Percentiles rank a stretch among this genome's conserved stretches.
phyloP scores from a whole-genome alignment of 306 rosid genomes.

The Lathyrus oleraceus region DNA sequence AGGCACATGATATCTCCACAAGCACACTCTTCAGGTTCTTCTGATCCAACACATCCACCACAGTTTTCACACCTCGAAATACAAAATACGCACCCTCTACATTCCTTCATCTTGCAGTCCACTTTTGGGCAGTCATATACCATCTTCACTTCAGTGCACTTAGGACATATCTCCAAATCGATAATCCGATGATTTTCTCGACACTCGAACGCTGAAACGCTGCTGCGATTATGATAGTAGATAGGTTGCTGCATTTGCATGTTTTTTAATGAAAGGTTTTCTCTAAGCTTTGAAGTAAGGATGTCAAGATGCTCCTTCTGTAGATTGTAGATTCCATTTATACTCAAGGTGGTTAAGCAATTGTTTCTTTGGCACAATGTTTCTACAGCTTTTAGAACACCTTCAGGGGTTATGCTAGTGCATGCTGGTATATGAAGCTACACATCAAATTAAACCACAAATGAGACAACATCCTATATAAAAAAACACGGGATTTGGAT shows the following conservation, averaged over 20 bases:
- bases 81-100: constrained; percentile 71
- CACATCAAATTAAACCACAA: constrained; percentile 37
- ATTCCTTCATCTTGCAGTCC: constrained; percentile 51
- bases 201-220: constrained; percentile 14
- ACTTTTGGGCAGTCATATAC: constrained; percentile 67
- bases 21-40: constrained; percentile 56
- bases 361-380: constrained; percentile 53
- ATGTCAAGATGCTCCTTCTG: constrained; percentile 57
- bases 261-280: constrained; percentile 31
- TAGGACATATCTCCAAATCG: constrained; percentile 69
- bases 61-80: constrained; percentile 81
- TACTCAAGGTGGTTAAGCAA: constrained; percentile 52
- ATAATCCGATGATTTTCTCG: constrained; percentile 34
- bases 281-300: constrained; percentile 40
- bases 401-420: constrained; percentile 73
- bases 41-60: constrained; percentile 52
- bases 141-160: constrained; percentile 55
- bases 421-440: constrained; percentile 82
- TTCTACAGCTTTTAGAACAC: constrained; percentile 59
- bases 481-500: constrained; percentile 19
- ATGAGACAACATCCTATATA: constrained; percentile 18
- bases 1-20: constrained; percentile 63
- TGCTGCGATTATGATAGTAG: constrained; percentile 38
- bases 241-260: constrained; percentile 39
- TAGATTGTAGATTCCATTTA: constrained; percentile 67